Percentiles rank a stretch among this genome's conserved stretches.
These are phyloP conservation scores for Forsythia viridissima DNA, from an alignment of 257 asterid species.

Conservation along the genomic window DNA sequence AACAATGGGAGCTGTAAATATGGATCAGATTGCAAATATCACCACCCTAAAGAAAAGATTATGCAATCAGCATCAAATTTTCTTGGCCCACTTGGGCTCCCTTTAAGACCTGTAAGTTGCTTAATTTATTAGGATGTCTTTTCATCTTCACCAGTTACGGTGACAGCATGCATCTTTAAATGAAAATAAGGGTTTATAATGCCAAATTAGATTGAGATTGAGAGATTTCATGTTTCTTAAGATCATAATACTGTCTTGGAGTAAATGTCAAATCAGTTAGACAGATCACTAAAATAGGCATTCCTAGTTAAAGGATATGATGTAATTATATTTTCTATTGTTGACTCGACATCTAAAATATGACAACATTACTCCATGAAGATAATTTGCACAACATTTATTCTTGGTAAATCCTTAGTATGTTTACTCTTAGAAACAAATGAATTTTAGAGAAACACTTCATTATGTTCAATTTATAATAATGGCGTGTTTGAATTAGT, in stretches of 20 bases:
- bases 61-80: slow-evolving; percentile 41
- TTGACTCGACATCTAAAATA: no score
- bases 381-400: no score
- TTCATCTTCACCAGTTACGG: slow-evolving; percentile 15
- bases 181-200: background rate
- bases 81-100: slow-evolving; percentile 66
- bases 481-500: no score
- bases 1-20: slow-evolving; percentile 63
- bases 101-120: slow-evolving; percentile 64
- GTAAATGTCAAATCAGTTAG: background rate
- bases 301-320: no score
- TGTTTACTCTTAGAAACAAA: no score
- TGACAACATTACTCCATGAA: no score
- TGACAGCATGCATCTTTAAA: background rate
- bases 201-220: background rate
- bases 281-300: no score
- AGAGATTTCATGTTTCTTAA: background rate
- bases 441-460: no score
- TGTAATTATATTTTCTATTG: no score
- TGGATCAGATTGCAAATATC: slow-evolving; percentile 67
- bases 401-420: no score
- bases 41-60: slow-evolving; percentile 62
- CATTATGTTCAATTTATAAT: no score
- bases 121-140: slow-evolving; percentile 2
- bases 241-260: background rate